Evolutionary conservation across 106 monocot genomes (phyloP), one percentile per base, ranked within the genome.

Genomic region (Platanthera guangdongensis): DNA sequence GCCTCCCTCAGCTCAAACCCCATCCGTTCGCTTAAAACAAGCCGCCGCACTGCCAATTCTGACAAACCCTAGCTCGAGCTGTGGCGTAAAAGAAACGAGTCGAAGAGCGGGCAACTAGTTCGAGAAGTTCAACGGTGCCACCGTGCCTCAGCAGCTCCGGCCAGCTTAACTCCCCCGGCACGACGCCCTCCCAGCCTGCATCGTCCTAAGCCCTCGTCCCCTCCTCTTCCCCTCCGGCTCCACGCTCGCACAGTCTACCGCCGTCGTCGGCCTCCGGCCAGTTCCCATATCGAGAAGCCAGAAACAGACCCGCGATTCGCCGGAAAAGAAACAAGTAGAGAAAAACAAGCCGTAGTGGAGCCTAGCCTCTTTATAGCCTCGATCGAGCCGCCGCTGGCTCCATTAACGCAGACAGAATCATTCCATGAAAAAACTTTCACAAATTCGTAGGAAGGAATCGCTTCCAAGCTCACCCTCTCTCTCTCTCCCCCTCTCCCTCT

Each of bases 161-260:
- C 62, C 83, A 46, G 10, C 74, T 82, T 85, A 88, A 76, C 85
- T 85, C 7, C 88, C 83, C 68, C 88, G 80, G 88, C 88, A 88
- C 46, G 85, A 85, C 50, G 65, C 88, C 32, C 85, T 77, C 3
- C 88, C 88, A 5, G 88, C 88, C 57, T 88, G 88, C 85, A 82
- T 81, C 59, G 85, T 73, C 49, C 88, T 67, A 48, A 88, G 63
- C 52, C 85, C 88, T 11, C 83, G 80, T 64, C 83, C 65, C 78
- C 77, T 82, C 82, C 59, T 84, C 81, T 75, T 80, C 71, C 79
- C 81, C 77, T 80, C 77, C 78, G 78, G 77, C 60, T 57, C 81
- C 70, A 76, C 80, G 51, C 52, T 57, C 68, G 47, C 80, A 60
- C 30, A 71, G 68, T 6, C 79, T 80, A 51, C 82, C 80, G 73